Evolutionary conservation across 768 basidiomycete genomes (phyloP), one percentile per base, ranked within the genome.

Genomic region (Chiua virens): DNA sequence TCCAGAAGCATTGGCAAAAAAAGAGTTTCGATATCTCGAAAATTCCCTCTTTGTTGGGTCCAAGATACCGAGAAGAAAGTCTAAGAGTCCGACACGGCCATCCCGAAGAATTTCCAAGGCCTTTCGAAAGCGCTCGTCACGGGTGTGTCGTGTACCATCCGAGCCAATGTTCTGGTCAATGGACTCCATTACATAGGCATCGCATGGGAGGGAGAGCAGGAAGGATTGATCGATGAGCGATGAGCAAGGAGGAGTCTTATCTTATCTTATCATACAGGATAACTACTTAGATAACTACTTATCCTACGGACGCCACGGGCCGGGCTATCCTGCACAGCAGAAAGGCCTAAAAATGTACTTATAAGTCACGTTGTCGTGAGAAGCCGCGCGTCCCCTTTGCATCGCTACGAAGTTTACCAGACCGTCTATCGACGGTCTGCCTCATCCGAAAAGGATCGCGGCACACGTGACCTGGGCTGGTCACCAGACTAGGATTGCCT

Each of bases 61-160:
- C 1, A 54, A 28, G 39, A 49, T 22, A 10, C 49, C 30, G 18
- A 36, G 47, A 2, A 54, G 2, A 4, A 49, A 54, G 47, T 54
- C 44, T 5, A 54, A 42, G 11, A 49, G 22, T 4, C 21, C 49
- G 14, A 50, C 34, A 23, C 21, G 37, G 17, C 53, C 35, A 3
- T 45, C 53, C 37, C 34, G 13, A 22, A 49, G 43, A 8, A 41
- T 42, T n/a, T 45, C 32, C 17, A 52, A 23, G 0, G 36, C 41
- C 5, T 23, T 47, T 32, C n/a, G 35, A 9, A 52, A 1, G 7
- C 13, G 20, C 13, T 30, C 20, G 27, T 39, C 47, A 32, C 13
- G 25, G 22, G 11, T 34, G 38, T 25, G 30, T 40, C 15, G 38
- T 8, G 38, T 3, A 47, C 9, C 27, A 23, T 23, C 23, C 23